A percentile compares a stretch with the other conserved stretches of the same genome.
Conservation (phyloP, 1,284 basidiomycete species). For the Porodaedalea pini region DNA sequence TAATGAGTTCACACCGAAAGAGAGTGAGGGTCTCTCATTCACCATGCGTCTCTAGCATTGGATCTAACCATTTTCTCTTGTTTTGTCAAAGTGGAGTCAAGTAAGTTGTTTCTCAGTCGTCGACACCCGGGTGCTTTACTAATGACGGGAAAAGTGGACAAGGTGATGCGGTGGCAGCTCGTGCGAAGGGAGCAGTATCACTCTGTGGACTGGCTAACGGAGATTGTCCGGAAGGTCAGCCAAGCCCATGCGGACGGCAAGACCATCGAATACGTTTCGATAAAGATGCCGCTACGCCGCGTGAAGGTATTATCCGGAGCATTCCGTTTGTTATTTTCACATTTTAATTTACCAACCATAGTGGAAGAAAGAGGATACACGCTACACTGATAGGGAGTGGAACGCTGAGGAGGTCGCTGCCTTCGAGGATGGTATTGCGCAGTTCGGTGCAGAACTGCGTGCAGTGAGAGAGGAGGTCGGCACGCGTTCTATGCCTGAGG, state of each 20-base stretch:
- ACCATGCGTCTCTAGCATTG: slow-evolving; percentile 22
- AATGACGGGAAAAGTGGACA: slow-evolving; percentile 19
- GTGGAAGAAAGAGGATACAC: slow-evolving; percentile 72
- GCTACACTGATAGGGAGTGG: slow-evolving; percentile 71
- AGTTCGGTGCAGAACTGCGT: slow-evolving; percentile 75
- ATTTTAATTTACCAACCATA: slow-evolving; percentile 28
- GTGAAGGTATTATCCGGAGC: slow-evolving; percentile 50
- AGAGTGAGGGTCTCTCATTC: slow-evolving; percentile 45
- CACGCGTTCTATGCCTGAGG: slow-evolving; percentile 66
- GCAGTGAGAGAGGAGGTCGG: slow-evolving; percentile 73
- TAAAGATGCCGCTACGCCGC: slow-evolving; percentile 51
- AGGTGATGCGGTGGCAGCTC: slow-evolving; percentile 45
- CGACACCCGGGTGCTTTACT: neutral
- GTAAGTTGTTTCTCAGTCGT: slow-evolving; percentile 24
- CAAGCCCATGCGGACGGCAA: slow-evolving; percentile 54
- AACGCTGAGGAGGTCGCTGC: slow-evolving; percentile 63
- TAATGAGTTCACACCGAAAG: slow-evolving; percentile 55
- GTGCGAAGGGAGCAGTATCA: slow-evolving; percentile 45
- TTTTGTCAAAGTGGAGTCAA: slow-evolving; percentile 52
- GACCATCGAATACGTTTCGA: slow-evolving; percentile 56
- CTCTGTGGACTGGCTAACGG: slow-evolving; percentile 76
- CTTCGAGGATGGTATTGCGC: slow-evolving; percentile 72
- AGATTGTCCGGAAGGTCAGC: slow-evolving; percentile 64
- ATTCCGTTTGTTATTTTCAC: neutral
- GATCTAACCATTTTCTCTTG: slow-evolving; percentile 12